Evolutionary conservation across 192 early-diverging fungal species (phyloP).

Genomic region (Lobulomyces angularis): DNA sequence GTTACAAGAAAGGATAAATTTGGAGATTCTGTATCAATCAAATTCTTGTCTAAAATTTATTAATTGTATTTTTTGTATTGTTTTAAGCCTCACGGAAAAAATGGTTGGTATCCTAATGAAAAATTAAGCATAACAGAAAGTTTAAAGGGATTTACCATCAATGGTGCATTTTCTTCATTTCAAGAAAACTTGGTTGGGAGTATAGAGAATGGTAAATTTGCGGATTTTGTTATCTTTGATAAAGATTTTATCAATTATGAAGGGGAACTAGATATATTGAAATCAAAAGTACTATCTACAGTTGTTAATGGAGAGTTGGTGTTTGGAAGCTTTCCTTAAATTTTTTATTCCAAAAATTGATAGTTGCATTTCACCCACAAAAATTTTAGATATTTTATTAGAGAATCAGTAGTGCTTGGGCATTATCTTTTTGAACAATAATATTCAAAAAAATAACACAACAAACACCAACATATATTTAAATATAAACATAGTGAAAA

Average conservation of each 20-base stretch:
- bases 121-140: conserved; percentile 26
- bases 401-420: no score
- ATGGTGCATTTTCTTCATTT: conserved; percentile 42
- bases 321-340: no score
- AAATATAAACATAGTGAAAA: no score
- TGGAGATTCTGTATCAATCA: conserved; percentile 24
- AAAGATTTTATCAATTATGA: conserved; percentile 26
- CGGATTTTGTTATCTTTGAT: conserved; percentile 41
- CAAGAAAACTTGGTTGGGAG: conserved; percentile 30
- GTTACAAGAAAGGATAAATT: conserved; percentile 29
- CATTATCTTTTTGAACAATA: no score
- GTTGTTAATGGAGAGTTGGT: no score
- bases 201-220: conserved; percentile 29
- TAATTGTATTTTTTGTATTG: conserved; percentile 12
- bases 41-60: conserved; percentile 3
- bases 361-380: no score
- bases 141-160: conserved; percentile 35
- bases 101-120: conserved; percentile 30
- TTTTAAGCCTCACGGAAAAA: conserved; percentile 26
- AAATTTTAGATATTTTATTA: no score
- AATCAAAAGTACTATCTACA: no score
- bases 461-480: no score
- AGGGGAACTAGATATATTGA: conserved; percentile 10
- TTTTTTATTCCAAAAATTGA: no score
- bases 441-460: no score